Percentiles rank a stretch among this genome's conserved stretches.
These are phyloP conservation scores for Nothopassalora personata DNA, from an alignment of 2,329 filamentous ascomycete genomes.

Conservation along the genomic window DNA sequence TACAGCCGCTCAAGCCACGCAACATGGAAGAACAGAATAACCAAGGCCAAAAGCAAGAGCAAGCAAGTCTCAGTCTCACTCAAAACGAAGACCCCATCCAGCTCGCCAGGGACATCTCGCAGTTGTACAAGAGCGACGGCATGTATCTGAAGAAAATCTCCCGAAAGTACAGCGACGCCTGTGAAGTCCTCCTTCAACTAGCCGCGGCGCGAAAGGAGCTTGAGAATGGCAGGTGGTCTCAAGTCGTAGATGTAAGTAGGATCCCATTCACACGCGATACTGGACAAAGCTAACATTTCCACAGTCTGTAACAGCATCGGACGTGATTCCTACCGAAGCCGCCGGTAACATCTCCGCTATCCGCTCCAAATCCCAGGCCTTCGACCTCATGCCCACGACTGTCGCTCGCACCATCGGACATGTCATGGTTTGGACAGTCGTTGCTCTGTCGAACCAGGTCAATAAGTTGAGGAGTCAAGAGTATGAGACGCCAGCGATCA, in stretches of 20 bases:
- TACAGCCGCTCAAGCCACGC: slow-evolving; percentile 75
- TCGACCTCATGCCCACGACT: slow-evolving; percentile 70
- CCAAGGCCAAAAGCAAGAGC: slow-evolving; percentile 35
- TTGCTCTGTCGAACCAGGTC: slow-evolving; percentile 74
- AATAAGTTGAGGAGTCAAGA: slow-evolving; percentile 63
- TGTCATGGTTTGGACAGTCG: slow-evolving; percentile 88
- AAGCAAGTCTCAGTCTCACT: slow-evolving; percentile 60
- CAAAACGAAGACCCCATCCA: slow-evolving; percentile 62
- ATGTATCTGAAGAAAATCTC: slow-evolving; percentile 58
- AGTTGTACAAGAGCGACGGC: slow-evolving; percentile 56
- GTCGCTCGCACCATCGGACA: slow-evolving; percentile 87
- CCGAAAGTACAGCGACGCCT: slow-evolving; percentile 53
- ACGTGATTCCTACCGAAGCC: slow-evolving; percentile 74
- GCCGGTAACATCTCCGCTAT: slow-evolving; percentile 71
- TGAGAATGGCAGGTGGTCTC: slow-evolving; percentile 54
- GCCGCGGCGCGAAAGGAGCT: slow-evolving; percentile 56
- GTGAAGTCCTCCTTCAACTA: slow-evolving; percentile 56
- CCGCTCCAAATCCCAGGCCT: slow-evolving; percentile 72
- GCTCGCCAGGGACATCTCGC: slow-evolving; percentile 58
- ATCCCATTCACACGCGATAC: background rate
- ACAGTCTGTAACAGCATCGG: slow-evolving; percentile 59
- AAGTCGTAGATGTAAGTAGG: slow-evolving; percentile 59
- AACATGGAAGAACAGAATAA: slow-evolving; percentile 33
- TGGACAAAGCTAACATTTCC: slow-evolving; percentile 2
- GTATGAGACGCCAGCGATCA: slow-evolving; percentile 56